phyloP scores from a whole-genome alignment of 768 basidiomycete species.

The Mycena sanguinolenta region DNA sequence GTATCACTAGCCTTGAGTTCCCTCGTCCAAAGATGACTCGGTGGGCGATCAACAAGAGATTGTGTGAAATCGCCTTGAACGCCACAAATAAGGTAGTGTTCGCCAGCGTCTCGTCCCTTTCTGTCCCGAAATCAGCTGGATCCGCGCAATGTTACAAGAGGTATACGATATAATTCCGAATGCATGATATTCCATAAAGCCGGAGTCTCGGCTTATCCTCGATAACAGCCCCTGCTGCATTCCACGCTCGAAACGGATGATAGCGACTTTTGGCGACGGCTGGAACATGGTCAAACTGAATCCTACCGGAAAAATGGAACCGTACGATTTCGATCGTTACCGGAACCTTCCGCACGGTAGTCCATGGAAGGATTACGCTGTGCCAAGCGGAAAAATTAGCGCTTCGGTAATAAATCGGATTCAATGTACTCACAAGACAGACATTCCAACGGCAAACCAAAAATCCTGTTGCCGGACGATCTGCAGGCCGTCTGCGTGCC shows the following conservation, averaged over 20 bases:
- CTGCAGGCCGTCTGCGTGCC: constrained; percentile 67
- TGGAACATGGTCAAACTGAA: constrained; percentile 42
- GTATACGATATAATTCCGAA: constrained; percentile 87
- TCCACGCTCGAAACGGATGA: constrained; percentile 84
- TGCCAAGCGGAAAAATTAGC: not conserved
- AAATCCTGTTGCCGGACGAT: constrained; percentile 81
- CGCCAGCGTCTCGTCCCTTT: constrained; percentile 77
- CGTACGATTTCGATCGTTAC: constrained; percentile 84
- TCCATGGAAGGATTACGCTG: constrained; percentile 82
- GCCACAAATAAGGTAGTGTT: constrained; percentile 88
- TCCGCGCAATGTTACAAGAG: constrained; percentile 12
- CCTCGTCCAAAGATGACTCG: constrained; percentile 81
- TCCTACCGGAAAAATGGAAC: constrained; percentile 21
- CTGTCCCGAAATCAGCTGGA: constrained; percentile 50
- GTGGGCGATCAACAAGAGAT: constrained; percentile 76
- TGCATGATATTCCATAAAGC: constrained; percentile 80
- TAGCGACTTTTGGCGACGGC: constrained; percentile 86
- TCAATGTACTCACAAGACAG: constrained; percentile 68
- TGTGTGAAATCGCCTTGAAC: constrained; percentile 89
- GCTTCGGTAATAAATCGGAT: constrained; percentile 33
- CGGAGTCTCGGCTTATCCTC: constrained; percentile 80
- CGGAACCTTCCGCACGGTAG: constrained; percentile 79
- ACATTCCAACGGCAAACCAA: constrained; percentile 85
- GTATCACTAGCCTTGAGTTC: constrained; percentile 73
- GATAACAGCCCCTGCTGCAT: constrained; percentile 89